phyloP scores from a whole-genome alignment of 2,329 filamentous ascomycete genomes.

The Penicillium sp. region DNA sequence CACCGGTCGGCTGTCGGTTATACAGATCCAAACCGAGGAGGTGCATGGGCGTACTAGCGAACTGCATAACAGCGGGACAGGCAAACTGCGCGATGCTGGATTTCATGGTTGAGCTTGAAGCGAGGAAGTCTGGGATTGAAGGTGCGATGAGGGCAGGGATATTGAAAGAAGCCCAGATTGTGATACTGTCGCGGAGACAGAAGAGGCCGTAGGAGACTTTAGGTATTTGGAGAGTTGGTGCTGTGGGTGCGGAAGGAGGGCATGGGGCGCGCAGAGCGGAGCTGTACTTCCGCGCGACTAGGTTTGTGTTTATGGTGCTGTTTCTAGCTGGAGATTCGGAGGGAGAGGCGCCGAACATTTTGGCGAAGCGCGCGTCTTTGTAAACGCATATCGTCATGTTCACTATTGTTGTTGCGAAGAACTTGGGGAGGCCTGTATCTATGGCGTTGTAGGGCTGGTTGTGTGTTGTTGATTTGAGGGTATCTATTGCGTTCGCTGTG shows the following conservation, averaged over 20 bases:
- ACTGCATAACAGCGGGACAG: constrained; percentile 74
- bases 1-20: constrained; percentile 58
- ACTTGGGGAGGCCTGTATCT: constrained; percentile 75
- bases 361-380: constrained; percentile 83
- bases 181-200: constrained; percentile 77
- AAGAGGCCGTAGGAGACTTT: constrained; percentile 73
- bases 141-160: constrained; percentile 76
- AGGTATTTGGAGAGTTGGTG: constrained; percentile 53
- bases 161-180: constrained; percentile 91
- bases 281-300: neutral
- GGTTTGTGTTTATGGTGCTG: constrained; percentile 6
- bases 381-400: constrained; percentile 85
- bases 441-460: constrained; percentile 57
- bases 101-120: constrained; percentile 45
- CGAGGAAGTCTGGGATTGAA: constrained; percentile 55
- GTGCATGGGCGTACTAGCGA: constrained; percentile 79
- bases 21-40: constrained; percentile 82
- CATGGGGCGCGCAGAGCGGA: constrained; percentile 12
- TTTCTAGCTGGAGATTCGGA: constrained; percentile 29
- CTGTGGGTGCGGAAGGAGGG: neutral
- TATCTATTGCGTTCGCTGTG: constrained; percentile 85
- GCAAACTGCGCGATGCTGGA: constrained; percentile 71
- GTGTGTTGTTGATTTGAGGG: constrained; percentile 63
- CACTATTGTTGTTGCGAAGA: constrained; percentile 72
- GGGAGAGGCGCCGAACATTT: constrained; percentile 68